Evolutionary conservation across 352 stramenopile genomes (phyloP), one percentile per base, ranked within the genome.

Genomic region (Phytophthora ohioensis): DNA sequence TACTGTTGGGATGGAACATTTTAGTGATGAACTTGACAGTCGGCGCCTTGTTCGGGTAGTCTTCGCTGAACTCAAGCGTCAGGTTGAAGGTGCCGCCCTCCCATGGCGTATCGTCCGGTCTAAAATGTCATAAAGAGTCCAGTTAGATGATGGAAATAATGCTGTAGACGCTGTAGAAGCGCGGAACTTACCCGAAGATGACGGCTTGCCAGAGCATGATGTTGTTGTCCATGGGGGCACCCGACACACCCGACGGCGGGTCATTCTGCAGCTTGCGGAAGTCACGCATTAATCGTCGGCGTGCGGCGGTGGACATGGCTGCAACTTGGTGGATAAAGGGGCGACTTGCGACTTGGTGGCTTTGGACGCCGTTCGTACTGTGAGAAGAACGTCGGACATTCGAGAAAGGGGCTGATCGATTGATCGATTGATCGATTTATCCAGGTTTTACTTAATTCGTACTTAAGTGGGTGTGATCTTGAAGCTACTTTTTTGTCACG

Each of bases 1-100:
- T 82, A 93, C 85, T 99, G 84, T 99, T 99, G 10, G 98, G 98
- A 81, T 99, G 98, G 81, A 99, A 99, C 89, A 99, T 99, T 82
- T 98, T 98, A 11, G 98, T 99, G 47, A 99, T 90, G 79, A 99
- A 99, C 49, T 97, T 95, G 48, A 99, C 98, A 9, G 90, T 92
- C 8, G 97, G 97, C 39, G 98, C 95, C 81, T 99, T 99, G 87
- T 99, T 99, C n/a, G 98, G 98, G 82, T 99, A 99, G 69, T 99
- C 98, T 78, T 99, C 98, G 47, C 94, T 98, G 76, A 99, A 99
- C 80, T 99, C 95, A 49, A 99, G 88, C 51, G 98, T 91, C 27
- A 99, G 84, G 79, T 98, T 99, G 79, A 99, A 99, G n/a, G 95
- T 98, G 7, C 95, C 96, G 21, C 98, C 98, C 84, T 99, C 98